Evolutionary conservation across 331 rosid species (phyloP).

Genomic region (Quercus lobata): DNA sequence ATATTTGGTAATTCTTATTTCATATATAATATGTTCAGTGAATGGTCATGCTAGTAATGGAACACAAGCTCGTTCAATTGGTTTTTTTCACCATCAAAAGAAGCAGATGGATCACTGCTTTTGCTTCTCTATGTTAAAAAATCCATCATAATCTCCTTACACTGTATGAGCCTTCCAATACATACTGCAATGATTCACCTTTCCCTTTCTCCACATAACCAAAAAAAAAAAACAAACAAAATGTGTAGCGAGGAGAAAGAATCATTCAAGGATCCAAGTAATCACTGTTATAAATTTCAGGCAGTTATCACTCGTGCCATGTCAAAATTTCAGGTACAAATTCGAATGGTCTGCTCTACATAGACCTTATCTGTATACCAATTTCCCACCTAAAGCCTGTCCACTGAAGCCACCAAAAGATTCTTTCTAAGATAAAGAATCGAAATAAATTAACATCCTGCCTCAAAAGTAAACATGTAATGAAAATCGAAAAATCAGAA

Average conservation of each 20-base stretch:
- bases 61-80: too few relatives aligned
- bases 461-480: conserved; percentile 30
- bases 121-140: too few relatives aligned
- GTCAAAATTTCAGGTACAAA: conserved; percentile 32
- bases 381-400: conserved; percentile 20
- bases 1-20: too few relatives aligned
- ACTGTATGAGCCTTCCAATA: too few relatives aligned
- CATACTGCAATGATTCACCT: background rate
- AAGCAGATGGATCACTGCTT: background rate
- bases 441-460: conserved; percentile 24
- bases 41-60: too few relatives aligned
- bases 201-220: background rate
- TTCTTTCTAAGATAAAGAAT: conserved; percentile 42
- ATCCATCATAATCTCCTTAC: too few relatives aligned
- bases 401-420: conserved; percentile 32
- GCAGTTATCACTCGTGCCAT: conserved; percentile 14
- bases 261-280: conserved; percentile 17
- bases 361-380: conserved; percentile 24
- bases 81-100: background rate
- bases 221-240: background rate
- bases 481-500: conserved; percentile 14
- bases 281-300: conserved; percentile 17
- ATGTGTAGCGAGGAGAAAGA: background rate
- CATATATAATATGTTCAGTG: too few relatives aligned
- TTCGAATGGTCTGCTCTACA: conserved; percentile 28